Evolutionary conservation across 768 basidiomycete genomes (phyloP).

Genomic region (Suillus alpinus): DNA sequence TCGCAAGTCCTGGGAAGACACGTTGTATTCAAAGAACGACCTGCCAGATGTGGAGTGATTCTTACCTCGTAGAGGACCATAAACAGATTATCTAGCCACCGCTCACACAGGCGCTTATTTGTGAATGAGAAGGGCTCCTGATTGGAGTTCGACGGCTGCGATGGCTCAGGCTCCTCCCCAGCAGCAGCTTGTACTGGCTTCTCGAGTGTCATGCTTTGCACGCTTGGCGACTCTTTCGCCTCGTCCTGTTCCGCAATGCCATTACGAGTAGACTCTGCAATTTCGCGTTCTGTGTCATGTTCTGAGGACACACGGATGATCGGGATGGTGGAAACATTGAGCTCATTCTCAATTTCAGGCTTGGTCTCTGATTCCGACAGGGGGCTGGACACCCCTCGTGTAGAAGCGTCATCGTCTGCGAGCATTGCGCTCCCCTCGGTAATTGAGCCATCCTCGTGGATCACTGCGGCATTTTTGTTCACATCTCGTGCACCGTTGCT

Average conservation of each 20-base stretch:
- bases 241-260: constrained; percentile 31
- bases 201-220: constrained; percentile 32
- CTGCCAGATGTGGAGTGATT: background rate
- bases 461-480: constrained; percentile 39
- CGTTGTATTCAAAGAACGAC: background rate
- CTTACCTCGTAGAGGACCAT: constrained; percentile 96
- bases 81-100: constrained; percentile 97
- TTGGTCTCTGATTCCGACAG: constrained; percentile 31
- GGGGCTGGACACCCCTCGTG: constrained; percentile 49
- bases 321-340: constrained; percentile 39
- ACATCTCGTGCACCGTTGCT: constrained; percentile 18
- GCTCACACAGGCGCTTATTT: constrained; percentile 94
- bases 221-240: constrained; percentile 34
- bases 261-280: constrained; percentile 16
- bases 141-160: constrained; percentile 21
- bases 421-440: constrained; percentile 26
- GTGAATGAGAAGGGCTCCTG: constrained; percentile 85
- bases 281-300: constrained; percentile 50
- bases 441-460: constrained; percentile 65
- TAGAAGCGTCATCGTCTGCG: constrained; percentile 70
- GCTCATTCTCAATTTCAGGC: constrained; percentile 6
- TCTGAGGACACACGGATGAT: constrained; percentile 80
- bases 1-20: constrained; percentile 71
- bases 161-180: constrained; percentile 24
- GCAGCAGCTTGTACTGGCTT: constrained; percentile 44